Evolutionary conservation across 2,329 filamentous ascomycete species (phyloP), one percentile per base, ranked within the genome.

Genomic region (Elsinoe fawcettii): DNA sequence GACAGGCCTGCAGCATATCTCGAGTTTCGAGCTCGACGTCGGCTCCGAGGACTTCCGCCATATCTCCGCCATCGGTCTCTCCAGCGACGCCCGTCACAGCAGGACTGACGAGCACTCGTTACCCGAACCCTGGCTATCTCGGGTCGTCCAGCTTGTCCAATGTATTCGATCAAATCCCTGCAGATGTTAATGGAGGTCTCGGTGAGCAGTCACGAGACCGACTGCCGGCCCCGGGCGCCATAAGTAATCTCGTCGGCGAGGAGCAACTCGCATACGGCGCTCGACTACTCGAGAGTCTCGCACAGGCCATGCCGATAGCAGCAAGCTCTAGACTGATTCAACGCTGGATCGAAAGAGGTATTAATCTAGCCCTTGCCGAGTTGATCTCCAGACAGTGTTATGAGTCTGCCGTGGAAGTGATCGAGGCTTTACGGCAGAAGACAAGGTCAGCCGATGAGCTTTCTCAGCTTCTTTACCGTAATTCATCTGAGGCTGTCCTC

Each of bases 121-220:
- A 69, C 60, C 68, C 69, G 0, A 71, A 70, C 58, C 67, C 68
- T 20, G 67, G 67, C 3, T 70, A 66, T 41, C 62, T 68, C 7
- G 69, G 68, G 20, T 62, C 61, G 1, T 68, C 67, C 4, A 70
- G 66, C 56, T 65, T 68, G 54, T 63, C 65, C 7, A 62, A 66
- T 12, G 64, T 71, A 16, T 70, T 71, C 59, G 62, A 66, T 32
- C 65, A 70, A 16, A 60, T 70, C 8, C 61, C 60, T 14, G 60
- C 63, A n/a, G 65, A 60, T 25, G 39, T 56, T 3, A 39, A 41
- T n/a, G 22, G 32, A 2, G 30, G 34, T 1, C 18, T 43, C 12
- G 54, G 23, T 4, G 37, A 37, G 16, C 37, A 46, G 30, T 34
- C 37, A 5, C 37, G 27, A n/a, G 51, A 49, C 20, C 37, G 43